phyloP scores from a whole-genome alignment of 768 basidiomycete species.

The Daedaleopsis sinensis region DNA sequence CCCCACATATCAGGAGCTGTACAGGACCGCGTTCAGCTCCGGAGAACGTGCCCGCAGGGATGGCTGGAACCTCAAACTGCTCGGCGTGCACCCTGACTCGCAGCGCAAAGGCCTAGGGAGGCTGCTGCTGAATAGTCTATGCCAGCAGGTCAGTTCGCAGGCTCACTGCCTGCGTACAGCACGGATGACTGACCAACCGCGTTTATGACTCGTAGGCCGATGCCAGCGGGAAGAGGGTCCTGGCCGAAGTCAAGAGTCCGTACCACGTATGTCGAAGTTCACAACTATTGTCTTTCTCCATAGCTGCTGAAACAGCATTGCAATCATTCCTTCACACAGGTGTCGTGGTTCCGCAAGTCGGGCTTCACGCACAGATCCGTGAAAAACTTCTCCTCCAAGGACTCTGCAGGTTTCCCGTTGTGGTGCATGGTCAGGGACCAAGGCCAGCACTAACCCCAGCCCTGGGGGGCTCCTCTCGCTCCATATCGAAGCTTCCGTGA shows the following conservation, averaged over 20 bases:
- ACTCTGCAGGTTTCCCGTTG: constrained; percentile 25
- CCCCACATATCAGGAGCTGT: constrained; percentile 24
- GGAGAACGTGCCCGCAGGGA: constrained; percentile 14
- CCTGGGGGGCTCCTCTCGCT: background rate
- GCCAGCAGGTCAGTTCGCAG: constrained; percentile 15
- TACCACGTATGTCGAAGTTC: constrained; percentile 1
- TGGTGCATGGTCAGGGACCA: constrained; percentile 24
- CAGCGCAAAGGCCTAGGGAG: constrained; percentile 21
- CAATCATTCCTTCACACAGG: constrained; percentile 4
- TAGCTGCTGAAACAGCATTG: background rate
- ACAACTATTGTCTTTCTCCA: background rate
- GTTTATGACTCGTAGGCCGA: constrained; percentile 10
- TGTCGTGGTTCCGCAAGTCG: constrained; percentile 20
- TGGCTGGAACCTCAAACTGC: constrained; percentile 21
- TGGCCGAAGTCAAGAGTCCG: constrained; percentile 20
- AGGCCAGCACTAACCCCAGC: background rate
- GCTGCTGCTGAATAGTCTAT: constrained; percentile 11
- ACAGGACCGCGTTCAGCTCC: constrained; percentile 11
- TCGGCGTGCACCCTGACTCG: constrained; percentile 21
- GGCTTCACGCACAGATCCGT: constrained; percentile 22
- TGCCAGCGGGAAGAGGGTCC: background rate
- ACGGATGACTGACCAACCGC: background rate
- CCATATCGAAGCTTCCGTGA: background rate
- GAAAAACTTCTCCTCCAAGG: constrained; percentile 22
- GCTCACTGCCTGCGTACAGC: background rate